Conservation (phyloP, 83 land plant genomes). For the Picea abies region DNA sequence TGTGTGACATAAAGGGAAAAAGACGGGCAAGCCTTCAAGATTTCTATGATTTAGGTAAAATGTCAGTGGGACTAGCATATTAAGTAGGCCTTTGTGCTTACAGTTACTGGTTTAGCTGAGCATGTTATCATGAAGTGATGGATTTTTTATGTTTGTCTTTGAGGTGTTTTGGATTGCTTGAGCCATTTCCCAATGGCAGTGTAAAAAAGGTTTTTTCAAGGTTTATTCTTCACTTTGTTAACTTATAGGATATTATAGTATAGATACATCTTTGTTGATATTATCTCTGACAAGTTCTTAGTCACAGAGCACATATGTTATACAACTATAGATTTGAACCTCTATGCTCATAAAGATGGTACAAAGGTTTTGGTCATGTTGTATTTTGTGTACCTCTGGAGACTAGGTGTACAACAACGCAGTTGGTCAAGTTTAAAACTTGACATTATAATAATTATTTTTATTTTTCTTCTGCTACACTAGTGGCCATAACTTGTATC, state of each 20-base stretch:
- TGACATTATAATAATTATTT: background rate
- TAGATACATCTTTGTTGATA: background rate
- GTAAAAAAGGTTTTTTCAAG: too few species aligned
- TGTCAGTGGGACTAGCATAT: background rate
- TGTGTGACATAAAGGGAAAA: too few species aligned
- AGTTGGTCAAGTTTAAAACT: too few species aligned
- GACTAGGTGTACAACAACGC: too few species aligned
- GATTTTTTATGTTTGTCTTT: too few species aligned
- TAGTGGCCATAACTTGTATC: background rate
- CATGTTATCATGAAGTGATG: background rate
- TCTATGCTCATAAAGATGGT: conserved; percentile 2
- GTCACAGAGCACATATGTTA: background rate
- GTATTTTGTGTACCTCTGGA: background rate
- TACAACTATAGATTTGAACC: background rate
- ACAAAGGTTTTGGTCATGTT: background rate
- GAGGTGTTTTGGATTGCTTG: too few species aligned
- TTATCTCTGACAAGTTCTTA: background rate
- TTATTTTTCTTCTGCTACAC: background rate
- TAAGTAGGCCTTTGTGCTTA: background rate
- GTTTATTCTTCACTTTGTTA: too few species aligned
- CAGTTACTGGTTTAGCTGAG: conserved; percentile 2
- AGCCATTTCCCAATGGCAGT: too few species aligned
- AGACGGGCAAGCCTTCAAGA: background rate
- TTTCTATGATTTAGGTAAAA: background rate
- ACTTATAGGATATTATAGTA: too few species aligned